Evolutionary conservation across 441 rosid species (phyloP), one percentile per base, ranked within the genome.

Genomic region (Pelargonium cotyledonis): DNA sequence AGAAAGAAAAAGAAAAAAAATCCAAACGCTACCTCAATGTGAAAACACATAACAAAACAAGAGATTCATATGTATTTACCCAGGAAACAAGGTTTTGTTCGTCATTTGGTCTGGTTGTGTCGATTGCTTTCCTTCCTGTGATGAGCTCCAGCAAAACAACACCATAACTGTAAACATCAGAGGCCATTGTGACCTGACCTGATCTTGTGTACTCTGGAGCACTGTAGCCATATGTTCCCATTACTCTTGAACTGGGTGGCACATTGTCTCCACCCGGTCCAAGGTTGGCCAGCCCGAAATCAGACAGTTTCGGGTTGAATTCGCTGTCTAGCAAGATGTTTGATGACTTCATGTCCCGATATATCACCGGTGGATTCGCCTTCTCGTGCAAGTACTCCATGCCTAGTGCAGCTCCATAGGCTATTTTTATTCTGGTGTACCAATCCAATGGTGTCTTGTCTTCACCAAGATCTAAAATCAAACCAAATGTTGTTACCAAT

Each of bases 71-170:
- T n/a, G 44, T 38, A 35, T 46, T 76, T 84, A 95, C 99, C 99
- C 99, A 92, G 70, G 89, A 38, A 78, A 95, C 94, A 63, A 95
- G 81, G 77, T 90, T 95, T 40, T 92, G 99, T 80, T 95, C 97
- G 6, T 88, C 80, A 5, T 68, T 73, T 4, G 97, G 97, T 75
- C 73, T 89, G 5, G 89, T 84, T 10, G 90, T 84, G 81, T 95
- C 99, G 6, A 92, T 47, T 63, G 89, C 95, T 78, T 74, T 83
- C 65, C 96, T 78, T 70, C 99, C 99, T 0, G 95, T 85, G 72
- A 95, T 85, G 40, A 95, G 91, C 67, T 92, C 99, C 8, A 95
- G 82, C 11, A 95, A 77, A 51, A 95, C 82, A 49, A 92, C 95
- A 21, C 99, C 98, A 67, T 90, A 95, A 72, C 99, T 86, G 73